Evolutionary conservation across 2,329 filamentous ascomycete species (phyloP).

Genomic region (Pleoardoris graminearum): DNA sequence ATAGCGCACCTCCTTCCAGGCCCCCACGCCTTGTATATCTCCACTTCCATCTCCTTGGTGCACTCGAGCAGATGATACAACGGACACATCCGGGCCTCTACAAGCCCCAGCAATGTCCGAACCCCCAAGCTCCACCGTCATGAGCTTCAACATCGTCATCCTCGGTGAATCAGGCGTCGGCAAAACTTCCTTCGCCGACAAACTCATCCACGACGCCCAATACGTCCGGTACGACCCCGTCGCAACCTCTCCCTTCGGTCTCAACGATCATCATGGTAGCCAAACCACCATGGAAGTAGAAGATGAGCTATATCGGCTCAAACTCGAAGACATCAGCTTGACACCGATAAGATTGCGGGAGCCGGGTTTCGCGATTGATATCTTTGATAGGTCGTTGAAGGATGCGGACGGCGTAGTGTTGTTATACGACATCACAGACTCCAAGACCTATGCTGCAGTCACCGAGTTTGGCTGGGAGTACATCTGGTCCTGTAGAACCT

Average conservation of each 20-base stretch:
- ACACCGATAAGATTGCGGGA: slow-evolving; percentile 16
- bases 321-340: slow-evolving; percentile 27
- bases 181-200: slow-evolving; percentile 34
- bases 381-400: slow-evolving; percentile 15
- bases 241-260: background rate
- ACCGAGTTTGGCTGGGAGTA: slow-evolving; percentile 23
- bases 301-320: slow-evolving; percentile 9
- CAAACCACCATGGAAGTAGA: slow-evolving; percentile 13
- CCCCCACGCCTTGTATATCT: background rate
- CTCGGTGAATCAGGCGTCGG: slow-evolving; percentile 29
- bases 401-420: slow-evolving; percentile 30
- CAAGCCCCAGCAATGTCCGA: background rate
- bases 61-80: too few relatives aligned
- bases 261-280: background rate
- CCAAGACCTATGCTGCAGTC: slow-evolving; percentile 26
- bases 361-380: background rate
- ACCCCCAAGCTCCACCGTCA: background rate
- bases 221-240: slow-evolving; percentile 18
- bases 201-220: slow-evolving; percentile 14
- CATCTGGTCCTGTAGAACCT: slow-evolving; percentile 16
- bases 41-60: too few relatives aligned
- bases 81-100: background rate
- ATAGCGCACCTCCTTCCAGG: background rate
- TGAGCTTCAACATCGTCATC: slow-evolving; percentile 15
- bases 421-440: slow-evolving; percentile 33